These are phyloP conservation scores for Ceratobasidium theobromae DNA, from an alignment of 1,284 basidiomycete genomes.

Conservation along the genomic window DNA sequence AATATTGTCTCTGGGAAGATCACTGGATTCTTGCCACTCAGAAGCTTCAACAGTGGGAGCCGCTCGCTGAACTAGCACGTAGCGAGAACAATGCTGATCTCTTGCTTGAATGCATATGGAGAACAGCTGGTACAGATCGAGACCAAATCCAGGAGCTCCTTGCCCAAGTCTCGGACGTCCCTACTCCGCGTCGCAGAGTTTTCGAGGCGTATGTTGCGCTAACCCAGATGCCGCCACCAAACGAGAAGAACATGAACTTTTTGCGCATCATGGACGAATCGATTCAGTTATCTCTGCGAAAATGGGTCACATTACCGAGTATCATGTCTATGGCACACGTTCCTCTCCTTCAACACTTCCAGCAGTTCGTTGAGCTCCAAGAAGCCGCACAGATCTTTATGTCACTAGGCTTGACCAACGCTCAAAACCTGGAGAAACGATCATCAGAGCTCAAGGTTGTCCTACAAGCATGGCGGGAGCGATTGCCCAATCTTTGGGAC, in stretches of 20 bases:
- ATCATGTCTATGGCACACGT: conserved; percentile 90
- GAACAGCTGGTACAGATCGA: conserved; percentile 59
- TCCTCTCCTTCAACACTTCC: conserved; percentile 95
- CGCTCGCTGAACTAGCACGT: conserved; percentile 88
- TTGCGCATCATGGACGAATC: conserved; percentile 90
- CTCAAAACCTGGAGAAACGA: conserved; percentile 90
- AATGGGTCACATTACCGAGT: conserved; percentile 90
- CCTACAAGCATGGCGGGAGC: conserved; percentile 95
- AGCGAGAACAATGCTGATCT: conserved; percentile 92
- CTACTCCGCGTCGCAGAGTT: conserved; percentile 90
- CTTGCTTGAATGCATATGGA: conserved; percentile 94
- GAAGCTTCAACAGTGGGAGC: conserved; percentile 98
- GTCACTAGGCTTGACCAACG: conserved; percentile 83
- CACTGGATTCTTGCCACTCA: conserved; percentile 97
- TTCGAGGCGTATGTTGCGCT: conserved; percentile 96
- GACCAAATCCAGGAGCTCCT: conserved; percentile 86
- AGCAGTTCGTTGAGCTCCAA: conserved; percentile 97
- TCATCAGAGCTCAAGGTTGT: conserved; percentile 95
- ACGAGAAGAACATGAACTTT: conserved; percentile 56
- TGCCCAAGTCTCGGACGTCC: conserved; percentile 75
- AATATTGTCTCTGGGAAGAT: conserved; percentile 99
- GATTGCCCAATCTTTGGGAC: conserved; percentile 93
- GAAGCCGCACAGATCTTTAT: conserved; percentile 96
- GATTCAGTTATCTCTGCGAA: conserved; percentile 93
- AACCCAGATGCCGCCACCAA: conserved; percentile 56